These are phyloP conservation scores for Thermochaetoides thermophila DNA, from an alignment of 495 filamentous ascomycete genomes.

Conservation along the genomic window DNA sequence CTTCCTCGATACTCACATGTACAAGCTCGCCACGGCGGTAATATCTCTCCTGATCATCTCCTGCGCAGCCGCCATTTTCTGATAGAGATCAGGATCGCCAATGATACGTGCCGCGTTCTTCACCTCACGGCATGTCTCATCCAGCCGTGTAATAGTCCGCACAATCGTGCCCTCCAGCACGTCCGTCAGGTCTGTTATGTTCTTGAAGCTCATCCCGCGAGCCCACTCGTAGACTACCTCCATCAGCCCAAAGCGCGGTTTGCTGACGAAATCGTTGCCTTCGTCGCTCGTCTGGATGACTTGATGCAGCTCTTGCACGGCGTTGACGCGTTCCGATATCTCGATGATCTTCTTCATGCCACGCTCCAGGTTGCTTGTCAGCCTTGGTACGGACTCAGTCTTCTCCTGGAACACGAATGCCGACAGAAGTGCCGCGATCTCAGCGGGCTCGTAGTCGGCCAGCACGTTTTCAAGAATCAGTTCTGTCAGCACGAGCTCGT, in stretches of 20 bases:
- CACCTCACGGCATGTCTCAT: conserved; percentile 93
- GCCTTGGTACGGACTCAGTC: conserved; percentile 67
- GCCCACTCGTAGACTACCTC: conserved; percentile 99
- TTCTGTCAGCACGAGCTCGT: conserved; percentile 94
- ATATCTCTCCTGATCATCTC: conserved; percentile 96
- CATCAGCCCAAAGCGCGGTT: conserved; percentile 79
- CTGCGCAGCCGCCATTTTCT: conserved; percentile 92
- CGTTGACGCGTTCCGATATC: conserved; percentile 82
- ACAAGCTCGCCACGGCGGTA: conserved; percentile 74
- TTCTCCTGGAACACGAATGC: conserved; percentile 99
- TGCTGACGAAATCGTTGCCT: conserved; percentile 75
- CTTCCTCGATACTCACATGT: too few species aligned
- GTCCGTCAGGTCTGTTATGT: conserved; percentile 92
- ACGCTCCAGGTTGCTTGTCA: conserved; percentile 69
- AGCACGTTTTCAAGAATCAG: conserved; percentile 92
- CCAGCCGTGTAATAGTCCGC: conserved; percentile 74
- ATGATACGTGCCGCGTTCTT: conserved; percentile 94
- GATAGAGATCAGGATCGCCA: conserved; percentile 83
- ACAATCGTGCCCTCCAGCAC: conserved; percentile 96
- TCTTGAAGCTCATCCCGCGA: conserved; percentile 91
- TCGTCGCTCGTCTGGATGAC: conserved; percentile 82
- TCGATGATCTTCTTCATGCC: conserved; percentile 75
- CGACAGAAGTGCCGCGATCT: conserved; percentile 87
- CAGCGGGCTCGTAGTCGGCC: conserved; percentile 86
- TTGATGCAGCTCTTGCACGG: conserved; percentile 72